phyloP scores from a whole-genome alignment of 1,284 basidiomycete species.

The Ganoderma lingzhi region DNA sequence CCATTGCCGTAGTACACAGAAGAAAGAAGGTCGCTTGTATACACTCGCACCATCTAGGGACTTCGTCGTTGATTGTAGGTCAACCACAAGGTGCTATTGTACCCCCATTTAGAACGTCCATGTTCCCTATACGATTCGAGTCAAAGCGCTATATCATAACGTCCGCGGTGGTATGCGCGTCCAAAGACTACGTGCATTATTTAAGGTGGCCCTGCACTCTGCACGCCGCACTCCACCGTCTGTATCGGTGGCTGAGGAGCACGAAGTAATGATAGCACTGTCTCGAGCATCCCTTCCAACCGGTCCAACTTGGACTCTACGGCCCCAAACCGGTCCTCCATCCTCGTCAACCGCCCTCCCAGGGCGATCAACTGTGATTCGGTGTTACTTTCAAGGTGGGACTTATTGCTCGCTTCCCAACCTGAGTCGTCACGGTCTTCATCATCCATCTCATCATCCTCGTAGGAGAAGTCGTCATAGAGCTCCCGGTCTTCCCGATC shows the following conservation, averaged over 20 bases:
- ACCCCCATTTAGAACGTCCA: background rate
- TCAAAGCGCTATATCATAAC: background rate
- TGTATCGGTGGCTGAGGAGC: background rate
- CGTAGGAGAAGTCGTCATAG: background rate
- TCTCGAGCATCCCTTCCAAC: slow-evolving; percentile 12
- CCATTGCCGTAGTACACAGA: background rate
- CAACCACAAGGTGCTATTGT: background rate
- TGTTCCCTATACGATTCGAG: background rate
- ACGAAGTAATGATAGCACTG: background rate
- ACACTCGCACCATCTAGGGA: background rate
- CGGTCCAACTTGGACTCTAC: slow-evolving; percentile 7
- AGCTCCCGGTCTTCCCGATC: no score
- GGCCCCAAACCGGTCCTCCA: slow-evolving; percentile 7
- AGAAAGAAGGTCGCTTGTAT: background rate
- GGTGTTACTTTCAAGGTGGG: background rate
- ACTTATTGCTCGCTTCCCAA: background rate
- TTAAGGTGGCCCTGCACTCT: no score
- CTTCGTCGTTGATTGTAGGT: background rate
- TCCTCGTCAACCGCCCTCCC: slow-evolving; percentile 3
- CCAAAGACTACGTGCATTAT: background rate
- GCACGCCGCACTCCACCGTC: background rate
- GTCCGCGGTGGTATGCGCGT: background rate
- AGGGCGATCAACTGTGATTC: slow-evolving; percentile 4
- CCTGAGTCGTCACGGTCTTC: background rate
- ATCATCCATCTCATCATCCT: background rate